These are phyloP conservation scores for Kwoniella botswanensis DNA, from an alignment of 768 basidiomycete genomes.

Conservation along the genomic window DNA sequence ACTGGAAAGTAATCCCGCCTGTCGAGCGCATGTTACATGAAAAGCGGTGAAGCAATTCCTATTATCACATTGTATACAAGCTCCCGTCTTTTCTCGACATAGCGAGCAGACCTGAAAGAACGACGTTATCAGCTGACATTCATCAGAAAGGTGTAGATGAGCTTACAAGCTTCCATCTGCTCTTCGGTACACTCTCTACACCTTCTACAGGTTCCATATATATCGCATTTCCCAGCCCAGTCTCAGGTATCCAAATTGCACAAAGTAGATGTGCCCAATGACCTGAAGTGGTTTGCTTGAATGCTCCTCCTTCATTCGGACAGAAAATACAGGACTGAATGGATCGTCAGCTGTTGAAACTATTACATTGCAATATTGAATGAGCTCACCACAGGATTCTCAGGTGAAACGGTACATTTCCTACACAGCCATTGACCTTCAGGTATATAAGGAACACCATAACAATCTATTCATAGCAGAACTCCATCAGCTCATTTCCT, in stretches of 20 bases:
- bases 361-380: not conserved
- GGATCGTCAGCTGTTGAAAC: not conserved
- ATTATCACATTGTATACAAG: conserved; percentile 95
- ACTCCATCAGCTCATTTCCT: conserved; percentile 3
- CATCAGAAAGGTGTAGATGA: not conserved
- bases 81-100: conserved; percentile 70
- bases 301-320: conserved; percentile 95
- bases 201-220: conserved; percentile 99
- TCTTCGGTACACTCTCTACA: conserved; percentile 82
- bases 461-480: conserved; percentile 72
- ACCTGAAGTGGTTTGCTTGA: conserved; percentile 91
- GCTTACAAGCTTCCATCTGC: conserved; percentile 86
- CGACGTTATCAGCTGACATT: too few species aligned
- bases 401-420: conserved; percentile 97
- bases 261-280: conserved; percentile 97
- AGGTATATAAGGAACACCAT: conserved; percentile 98
- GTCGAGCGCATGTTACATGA: conserved; percentile 90
- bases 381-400: conserved; percentile 82
- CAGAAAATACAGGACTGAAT: conserved; percentile 88
- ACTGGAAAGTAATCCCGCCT: conserved; percentile 71
- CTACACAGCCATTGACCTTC: conserved; percentile 99
- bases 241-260: conserved; percentile 97
- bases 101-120: conserved; percentile 66
- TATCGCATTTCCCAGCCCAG: conserved; percentile 86
- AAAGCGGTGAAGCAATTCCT: conserved; percentile 89